Conservation (phyloP, 1,139 yeast species). For the Blastobotrys malaysiensis region DNA sequence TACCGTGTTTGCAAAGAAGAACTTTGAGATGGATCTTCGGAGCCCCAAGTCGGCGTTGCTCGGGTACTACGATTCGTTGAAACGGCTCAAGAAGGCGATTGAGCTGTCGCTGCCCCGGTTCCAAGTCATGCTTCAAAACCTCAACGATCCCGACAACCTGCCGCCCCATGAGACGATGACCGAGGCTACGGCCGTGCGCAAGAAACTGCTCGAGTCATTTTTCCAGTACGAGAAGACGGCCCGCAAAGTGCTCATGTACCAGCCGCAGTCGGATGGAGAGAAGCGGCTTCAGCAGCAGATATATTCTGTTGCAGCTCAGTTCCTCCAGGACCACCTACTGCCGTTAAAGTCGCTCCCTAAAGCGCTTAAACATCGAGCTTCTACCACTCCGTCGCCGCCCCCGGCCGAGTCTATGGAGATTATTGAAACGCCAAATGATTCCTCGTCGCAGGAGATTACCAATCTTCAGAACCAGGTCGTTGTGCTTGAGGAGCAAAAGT, state of each 20-base stretch:
- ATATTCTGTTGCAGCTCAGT: slow-evolving; percentile 42
- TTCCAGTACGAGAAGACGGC: slow-evolving; percentile 42
- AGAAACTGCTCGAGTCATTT: slow-evolving; percentile 41
- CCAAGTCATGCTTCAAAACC: slow-evolving; percentile 33
- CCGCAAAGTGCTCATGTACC: slow-evolving; percentile 35
- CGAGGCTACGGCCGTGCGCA: slow-evolving; percentile 39
- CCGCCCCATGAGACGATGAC: slow-evolving; percentile 29
- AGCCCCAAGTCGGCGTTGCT: slow-evolving; percentile 27
- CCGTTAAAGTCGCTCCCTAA: slow-evolving; percentile 48
- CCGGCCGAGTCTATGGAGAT: slow-evolving; percentile 7
- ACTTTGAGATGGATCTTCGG: slow-evolving; percentile 41
- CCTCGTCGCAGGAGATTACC: slow-evolving; percentile 12
- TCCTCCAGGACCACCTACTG: slow-evolving; percentile 50
- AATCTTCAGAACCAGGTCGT: slow-evolving; percentile 67
- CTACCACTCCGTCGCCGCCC: slow-evolving; percentile 6
- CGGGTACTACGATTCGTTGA: slow-evolving; percentile 34
- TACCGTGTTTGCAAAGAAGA: slow-evolving; percentile 51
- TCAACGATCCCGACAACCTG: slow-evolving; percentile 32
- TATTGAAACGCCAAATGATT: background rate
- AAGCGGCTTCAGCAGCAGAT: slow-evolving; percentile 42
- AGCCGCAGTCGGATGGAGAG: slow-evolving; percentile 36
- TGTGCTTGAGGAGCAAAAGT: slow-evolving; percentile 82
- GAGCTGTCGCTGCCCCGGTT: slow-evolving; percentile 39
- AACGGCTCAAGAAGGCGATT: slow-evolving; percentile 36
- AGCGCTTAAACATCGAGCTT: slow-evolving; percentile 29